Percentiles rank a stretch among this genome's conserved stretches.
These are phyloP conservation scores for Liriodendron chinense DNA, from an alignment of 164 flowering plant species.

Conservation along the genomic window DNA sequence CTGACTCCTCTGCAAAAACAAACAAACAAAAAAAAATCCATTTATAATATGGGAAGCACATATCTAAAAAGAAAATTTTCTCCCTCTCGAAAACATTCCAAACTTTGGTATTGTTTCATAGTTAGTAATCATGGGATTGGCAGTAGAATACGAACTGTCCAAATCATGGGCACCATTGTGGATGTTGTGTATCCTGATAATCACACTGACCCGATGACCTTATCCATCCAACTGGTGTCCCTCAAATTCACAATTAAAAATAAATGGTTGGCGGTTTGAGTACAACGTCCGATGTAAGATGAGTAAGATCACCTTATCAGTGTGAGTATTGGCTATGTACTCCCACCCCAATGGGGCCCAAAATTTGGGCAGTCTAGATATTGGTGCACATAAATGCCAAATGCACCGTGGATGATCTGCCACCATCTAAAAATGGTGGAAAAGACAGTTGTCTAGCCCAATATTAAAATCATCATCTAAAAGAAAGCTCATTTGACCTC, in stretches of 20 bases:
- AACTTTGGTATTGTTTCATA: neutral
- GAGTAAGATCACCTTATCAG: neutral
- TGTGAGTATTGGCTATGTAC: neutral
- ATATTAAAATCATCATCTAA: neutral
- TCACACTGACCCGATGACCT: no score
- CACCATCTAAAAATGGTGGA: neutral
- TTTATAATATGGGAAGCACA: neutral
- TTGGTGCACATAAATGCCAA: neutral
- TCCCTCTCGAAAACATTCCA: neutral
- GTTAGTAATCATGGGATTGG: neutral
- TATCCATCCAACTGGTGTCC: no score
- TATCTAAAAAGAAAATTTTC: neutral
- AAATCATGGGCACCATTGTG: neutral
- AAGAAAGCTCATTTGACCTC: no score
- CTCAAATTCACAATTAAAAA: neutral
- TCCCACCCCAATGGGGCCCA: neutral
- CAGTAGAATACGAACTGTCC: neutral
- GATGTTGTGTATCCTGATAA: no score
- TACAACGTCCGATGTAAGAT: neutral
- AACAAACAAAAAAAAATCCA: neutral
- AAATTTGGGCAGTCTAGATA: no score
- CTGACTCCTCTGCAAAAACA: constrained; percentile 57
- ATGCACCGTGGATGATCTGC: neutral
- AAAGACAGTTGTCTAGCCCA: neutral
- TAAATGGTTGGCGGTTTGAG: neutral